A percentile compares a stretch with the other conserved stretches of the same genome.
phyloP scores from a whole-genome alignment of 345 rosid genomes.

The Anastatica hierochuntica region DNA sequence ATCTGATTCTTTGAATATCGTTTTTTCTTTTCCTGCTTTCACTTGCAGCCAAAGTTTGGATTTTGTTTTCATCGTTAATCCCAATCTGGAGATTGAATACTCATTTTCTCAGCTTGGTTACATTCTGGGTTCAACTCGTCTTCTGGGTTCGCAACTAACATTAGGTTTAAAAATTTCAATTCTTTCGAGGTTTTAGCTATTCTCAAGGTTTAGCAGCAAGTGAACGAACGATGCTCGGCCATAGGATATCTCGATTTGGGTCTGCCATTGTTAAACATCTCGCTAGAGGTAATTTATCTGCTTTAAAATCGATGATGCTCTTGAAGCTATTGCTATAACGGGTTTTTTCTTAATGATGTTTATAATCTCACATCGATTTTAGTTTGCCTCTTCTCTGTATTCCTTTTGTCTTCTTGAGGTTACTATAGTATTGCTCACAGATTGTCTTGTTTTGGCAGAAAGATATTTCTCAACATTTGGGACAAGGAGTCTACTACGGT shows the following conservation, averaged over 20 bases:
- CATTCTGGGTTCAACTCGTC: background rate
- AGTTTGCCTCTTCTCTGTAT: too few species aligned
- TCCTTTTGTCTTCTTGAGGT: too few species aligned
- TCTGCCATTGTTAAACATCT: slow-evolving; percentile 33
- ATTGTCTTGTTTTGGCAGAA: slow-evolving; percentile 35
- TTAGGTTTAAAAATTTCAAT: slow-evolving; percentile 12
- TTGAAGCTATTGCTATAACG: too few species aligned
- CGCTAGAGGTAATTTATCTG: slow-evolving; percentile 39
- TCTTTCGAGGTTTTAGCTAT: slow-evolving; percentile 3
- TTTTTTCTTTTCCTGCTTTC: too few species aligned
- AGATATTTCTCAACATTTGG: slow-evolving; percentile 18
- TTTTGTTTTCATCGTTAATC: background rate
- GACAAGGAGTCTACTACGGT: slow-evolving; percentile 11
- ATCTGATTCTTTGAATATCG: background rate
- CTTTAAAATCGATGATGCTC: background rate
- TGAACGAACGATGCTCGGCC: slow-evolving; percentile 32
- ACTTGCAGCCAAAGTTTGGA: slow-evolving; percentile 8
- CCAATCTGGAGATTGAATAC: background rate
- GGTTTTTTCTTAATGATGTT: too few species aligned
- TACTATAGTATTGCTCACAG: too few species aligned
- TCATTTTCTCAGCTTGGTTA: background rate
- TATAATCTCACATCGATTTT: background rate
- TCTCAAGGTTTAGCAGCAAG: slow-evolving; percentile 1
- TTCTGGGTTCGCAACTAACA: background rate
- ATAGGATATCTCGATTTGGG: slow-evolving; percentile 38